A percentile compares a stretch with the other conserved stretches of the same genome.
These are phyloP conservation scores for Cubamyces lactineus DNA, from an alignment of 768 basidiomycete genomes.

Conservation along the genomic window DNA sequence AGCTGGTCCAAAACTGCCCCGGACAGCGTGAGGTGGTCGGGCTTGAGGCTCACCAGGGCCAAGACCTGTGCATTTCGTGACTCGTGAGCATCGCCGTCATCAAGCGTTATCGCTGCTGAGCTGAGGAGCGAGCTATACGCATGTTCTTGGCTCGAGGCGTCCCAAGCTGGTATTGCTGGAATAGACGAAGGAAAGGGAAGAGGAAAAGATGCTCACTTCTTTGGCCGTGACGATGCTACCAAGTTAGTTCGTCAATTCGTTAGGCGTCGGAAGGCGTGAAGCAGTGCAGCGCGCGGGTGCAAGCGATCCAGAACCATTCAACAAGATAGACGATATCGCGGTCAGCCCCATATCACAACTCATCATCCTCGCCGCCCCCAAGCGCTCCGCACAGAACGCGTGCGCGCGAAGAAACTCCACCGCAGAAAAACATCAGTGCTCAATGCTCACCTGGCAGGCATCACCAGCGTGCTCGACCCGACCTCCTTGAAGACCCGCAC, in stretches of 20 bases:
- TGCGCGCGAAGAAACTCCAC: not conserved
- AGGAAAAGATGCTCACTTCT: slow-evolving; percentile 36
- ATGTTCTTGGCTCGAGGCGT: too few relatives aligned
- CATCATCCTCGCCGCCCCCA: too few relatives aligned
- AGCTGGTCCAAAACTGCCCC: slow-evolving; percentile 45
- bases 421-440: too few relatives aligned
- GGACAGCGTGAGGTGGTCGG: slow-evolving; percentile 49
- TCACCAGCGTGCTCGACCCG: slow-evolving; percentile 45
- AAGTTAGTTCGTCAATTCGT: too few relatives aligned
- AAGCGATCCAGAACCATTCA: too few relatives aligned
- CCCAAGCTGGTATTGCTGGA: not conserved
- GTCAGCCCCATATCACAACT: too few relatives aligned
- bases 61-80: slow-evolving; percentile 41
- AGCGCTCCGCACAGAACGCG: not conserved
- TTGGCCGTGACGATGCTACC: slow-evolving; percentile 44
- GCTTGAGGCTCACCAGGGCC: slow-evolving; percentile 44
- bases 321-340: too few relatives aligned
- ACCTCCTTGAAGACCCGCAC: slow-evolving; percentile 41
- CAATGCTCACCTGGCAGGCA: slow-evolving; percentile 50
- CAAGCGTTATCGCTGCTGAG: too few relatives aligned
- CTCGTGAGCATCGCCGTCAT: not conserved
- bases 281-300: too few relatives aligned
- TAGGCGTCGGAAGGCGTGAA: too few relatives aligned
- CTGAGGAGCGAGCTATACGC: too few relatives aligned
- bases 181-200: not conserved